These are phyloP conservation scores for Chrysosporium keratinophilum DNA, from an alignment of 2,329 filamentous ascomycete genomes.

Conservation along the genomic window DNA sequence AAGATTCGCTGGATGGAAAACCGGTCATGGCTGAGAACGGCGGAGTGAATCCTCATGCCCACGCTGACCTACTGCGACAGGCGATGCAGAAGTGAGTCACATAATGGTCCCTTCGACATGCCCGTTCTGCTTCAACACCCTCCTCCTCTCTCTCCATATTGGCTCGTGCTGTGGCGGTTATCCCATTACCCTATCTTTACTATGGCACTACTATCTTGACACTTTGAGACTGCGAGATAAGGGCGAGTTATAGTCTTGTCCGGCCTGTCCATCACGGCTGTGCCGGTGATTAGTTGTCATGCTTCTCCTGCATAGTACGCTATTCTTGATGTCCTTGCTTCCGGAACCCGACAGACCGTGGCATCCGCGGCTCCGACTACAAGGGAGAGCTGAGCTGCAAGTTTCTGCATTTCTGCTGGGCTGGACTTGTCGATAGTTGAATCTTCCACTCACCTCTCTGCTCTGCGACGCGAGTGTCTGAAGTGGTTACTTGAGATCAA, in stretches of 20 bases:
- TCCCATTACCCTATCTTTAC: background rate
- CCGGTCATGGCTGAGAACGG: conserved; percentile 36
- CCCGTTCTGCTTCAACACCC: background rate
- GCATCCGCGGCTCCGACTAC: no score
- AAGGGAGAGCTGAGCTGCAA: no score
- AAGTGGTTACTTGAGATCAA: background rate
- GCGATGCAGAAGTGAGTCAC: conserved; percentile 48
- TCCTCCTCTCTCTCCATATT: background rate
- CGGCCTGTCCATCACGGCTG: background rate
- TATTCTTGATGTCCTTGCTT: background rate
- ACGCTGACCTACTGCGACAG: conserved; percentile 50
- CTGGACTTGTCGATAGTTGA: background rate
- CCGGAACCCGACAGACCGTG: no score
- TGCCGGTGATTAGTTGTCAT: conserved; percentile 5
- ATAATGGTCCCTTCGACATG: background rate
- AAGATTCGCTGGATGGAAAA: conserved; percentile 28
- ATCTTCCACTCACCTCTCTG: background rate
- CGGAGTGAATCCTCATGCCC: conserved; percentile 42
- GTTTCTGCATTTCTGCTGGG: background rate
- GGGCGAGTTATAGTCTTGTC: conserved; percentile 3
- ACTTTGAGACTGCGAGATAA: background rate
- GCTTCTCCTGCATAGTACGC: conserved; percentile 2
- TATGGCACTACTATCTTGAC: background rate
- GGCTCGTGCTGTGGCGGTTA: background rate
- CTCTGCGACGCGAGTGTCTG: background rate